A percentile compares a stretch with the other conserved stretches of the same genome.
These are phyloP conservation scores for Septoria linicola DNA, from an alignment of 2,329 filamentous ascomycete genomes.

Conservation along the genomic window DNA sequence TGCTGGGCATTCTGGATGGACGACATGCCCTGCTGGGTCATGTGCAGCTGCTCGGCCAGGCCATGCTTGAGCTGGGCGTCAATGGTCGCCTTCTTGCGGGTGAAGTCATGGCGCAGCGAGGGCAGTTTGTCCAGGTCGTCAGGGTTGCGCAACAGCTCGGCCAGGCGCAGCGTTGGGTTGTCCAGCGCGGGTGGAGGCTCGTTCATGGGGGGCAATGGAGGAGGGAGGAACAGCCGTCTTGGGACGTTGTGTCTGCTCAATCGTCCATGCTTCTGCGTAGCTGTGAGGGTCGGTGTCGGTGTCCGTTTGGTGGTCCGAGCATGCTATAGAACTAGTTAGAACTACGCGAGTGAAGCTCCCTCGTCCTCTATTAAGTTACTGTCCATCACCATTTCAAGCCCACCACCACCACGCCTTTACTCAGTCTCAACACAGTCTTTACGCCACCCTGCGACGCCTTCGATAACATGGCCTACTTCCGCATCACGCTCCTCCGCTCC, in stretches of 20 bases:
- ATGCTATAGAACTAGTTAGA: no score
- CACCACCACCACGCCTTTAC: background rate
- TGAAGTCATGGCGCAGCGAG: constrained; percentile 85
- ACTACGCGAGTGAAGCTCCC: no score
- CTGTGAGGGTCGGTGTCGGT: background rate
- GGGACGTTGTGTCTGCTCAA: background rate
- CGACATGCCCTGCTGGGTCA: constrained; percentile 89
- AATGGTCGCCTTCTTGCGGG: constrained; percentile 86
- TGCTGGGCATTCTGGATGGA: constrained; percentile 87
- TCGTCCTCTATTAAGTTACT: no score
- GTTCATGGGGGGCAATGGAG: constrained; percentile 28
- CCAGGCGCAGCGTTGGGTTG: constrained; percentile 61
- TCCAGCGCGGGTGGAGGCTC: constrained; percentile 29
- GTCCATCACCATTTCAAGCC: no score
- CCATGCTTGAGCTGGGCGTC: constrained; percentile 87
- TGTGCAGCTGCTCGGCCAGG: constrained; percentile 87
- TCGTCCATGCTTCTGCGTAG: background rate
- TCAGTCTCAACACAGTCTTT: background rate
- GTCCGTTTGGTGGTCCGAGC: no score
- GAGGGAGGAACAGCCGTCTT: background rate
- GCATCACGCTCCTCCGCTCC: constrained; percentile 84
- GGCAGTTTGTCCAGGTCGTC: constrained; percentile 97
- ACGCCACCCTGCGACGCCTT: background rate
- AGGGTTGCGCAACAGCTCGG: constrained; percentile 89
- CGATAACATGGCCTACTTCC: constrained; percentile 72